A percentile compares a stretch with the other conserved stretches of the same genome.
Conservation (phyloP, 208 protist species). For the Leishmania braziliensis region DNA sequence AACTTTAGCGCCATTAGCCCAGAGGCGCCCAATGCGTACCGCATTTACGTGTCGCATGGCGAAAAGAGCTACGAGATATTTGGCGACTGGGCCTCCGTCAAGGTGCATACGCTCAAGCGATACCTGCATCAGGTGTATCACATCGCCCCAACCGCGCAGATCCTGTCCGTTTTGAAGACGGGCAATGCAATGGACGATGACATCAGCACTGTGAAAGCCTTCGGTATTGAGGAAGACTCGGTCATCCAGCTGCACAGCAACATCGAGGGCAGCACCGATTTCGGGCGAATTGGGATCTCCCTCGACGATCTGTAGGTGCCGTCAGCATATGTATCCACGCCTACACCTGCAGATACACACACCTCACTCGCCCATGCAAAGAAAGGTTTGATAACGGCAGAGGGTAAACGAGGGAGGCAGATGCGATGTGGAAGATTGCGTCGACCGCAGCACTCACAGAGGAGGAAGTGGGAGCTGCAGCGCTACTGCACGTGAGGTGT, state of each 20-base stretch:
- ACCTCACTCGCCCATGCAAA: background rate
- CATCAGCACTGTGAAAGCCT: no score
- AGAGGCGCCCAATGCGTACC: constrained; percentile 79
- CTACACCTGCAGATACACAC: background rate
- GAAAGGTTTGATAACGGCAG: background rate
- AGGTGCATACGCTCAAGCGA: constrained; percentile 88
- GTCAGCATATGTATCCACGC: background rate
- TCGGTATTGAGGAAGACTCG: no score
- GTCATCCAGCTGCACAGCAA: no score
- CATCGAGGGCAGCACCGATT: no score
- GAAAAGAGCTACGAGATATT: constrained; percentile 87
- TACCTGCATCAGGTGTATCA: constrained; percentile 89
- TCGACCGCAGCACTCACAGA: background rate
- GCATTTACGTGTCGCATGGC: constrained; percentile 78
- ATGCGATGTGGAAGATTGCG: background rate
- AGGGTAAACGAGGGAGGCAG: background rate
- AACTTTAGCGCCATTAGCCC: constrained; percentile 86
- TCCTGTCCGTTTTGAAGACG: no score
- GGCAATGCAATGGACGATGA: no score
- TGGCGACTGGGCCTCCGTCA: constrained; percentile 81
- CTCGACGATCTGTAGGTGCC: constrained; percentile 59
- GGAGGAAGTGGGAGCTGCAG: background rate
- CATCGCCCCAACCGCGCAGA: constrained; percentile 41
- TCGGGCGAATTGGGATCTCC: constrained; percentile 1
- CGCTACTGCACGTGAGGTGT: background rate